phyloP scores from a whole-genome alignment of 805 yeast species.

The Candida krabiensis region DNA sequence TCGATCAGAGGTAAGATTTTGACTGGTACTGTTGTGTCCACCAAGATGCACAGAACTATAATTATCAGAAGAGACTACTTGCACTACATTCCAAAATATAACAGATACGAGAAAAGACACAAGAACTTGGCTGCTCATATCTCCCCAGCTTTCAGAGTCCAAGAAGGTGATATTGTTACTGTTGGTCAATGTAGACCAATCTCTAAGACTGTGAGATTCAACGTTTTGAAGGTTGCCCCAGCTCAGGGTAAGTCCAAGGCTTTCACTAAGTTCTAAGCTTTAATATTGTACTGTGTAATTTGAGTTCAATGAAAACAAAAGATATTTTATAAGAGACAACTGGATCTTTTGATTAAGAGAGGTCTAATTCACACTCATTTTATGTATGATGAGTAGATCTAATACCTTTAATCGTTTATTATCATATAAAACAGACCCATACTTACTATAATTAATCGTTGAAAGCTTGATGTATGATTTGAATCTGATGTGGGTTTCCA shows the following conservation, averaged over 20 bases:
- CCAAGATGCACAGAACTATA: slow-evolving; percentile 99
- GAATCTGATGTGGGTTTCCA: too few relatives aligned
- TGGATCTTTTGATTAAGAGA: not conserved
- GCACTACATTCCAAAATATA: slow-evolving; percentile 99
- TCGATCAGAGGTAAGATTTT: slow-evolving; percentile 99
- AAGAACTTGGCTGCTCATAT: slow-evolving; percentile 99
- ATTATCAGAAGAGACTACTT: slow-evolving; percentile 99
- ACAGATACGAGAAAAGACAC: slow-evolving; percentile 99
- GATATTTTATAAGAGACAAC: not conserved
- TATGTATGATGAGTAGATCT: too few relatives aligned
- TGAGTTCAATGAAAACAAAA: slow-evolving; percentile 1
- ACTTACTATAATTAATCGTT: too few relatives aligned
- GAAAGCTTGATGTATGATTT: too few relatives aligned
- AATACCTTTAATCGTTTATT: too few relatives aligned
- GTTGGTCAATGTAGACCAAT: slow-evolving; percentile 99
- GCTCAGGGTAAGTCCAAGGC: slow-evolving; percentile 89
- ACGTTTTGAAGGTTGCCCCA: slow-evolving; percentile 93
- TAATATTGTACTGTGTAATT: slow-evolving; percentile 11
- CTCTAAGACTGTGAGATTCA: slow-evolving; percentile 99
- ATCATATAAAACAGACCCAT: not conserved
- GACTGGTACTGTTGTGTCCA: slow-evolving; percentile 99
- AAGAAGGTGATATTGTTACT: slow-evolving; percentile 98
- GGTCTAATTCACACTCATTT: too few relatives aligned
- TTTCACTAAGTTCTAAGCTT: slow-evolving; percentile 89
- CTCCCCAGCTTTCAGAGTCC: slow-evolving; percentile 99